Conservation (phyloP, 2,329 filamentous ascomycete species). For the Colletotrichum magnum region DNA sequence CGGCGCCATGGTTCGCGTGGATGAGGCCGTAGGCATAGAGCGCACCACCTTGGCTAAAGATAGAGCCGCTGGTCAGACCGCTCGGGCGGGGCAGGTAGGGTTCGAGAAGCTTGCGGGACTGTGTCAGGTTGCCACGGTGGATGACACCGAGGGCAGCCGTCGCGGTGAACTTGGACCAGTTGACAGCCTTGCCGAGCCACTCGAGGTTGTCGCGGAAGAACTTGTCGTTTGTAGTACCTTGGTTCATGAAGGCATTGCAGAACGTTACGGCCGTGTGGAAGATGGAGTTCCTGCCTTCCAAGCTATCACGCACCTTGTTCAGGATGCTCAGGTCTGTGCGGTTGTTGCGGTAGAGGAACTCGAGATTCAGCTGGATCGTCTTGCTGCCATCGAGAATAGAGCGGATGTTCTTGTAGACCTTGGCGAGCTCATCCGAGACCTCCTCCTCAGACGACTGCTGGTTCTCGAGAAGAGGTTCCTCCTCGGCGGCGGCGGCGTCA, state of each 20-base stretch:
- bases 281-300: constrained; percentile 97
- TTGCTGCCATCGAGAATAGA: constrained; percentile 87
- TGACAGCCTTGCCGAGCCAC: constrained; percentile 97
- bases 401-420: constrained; percentile 74
- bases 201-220: constrained; percentile 99
- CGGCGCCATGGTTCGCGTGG: constrained; percentile 96
- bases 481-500: constrained; percentile 56
- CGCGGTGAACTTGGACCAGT: constrained; percentile 99
- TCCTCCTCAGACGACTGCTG: constrained; percentile 66
- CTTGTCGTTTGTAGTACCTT: constrained; percentile 96
- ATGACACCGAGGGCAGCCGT: constrained; percentile 97
- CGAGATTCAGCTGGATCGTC: constrained; percentile 93
- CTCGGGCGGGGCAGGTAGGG: constrained; percentile 90
- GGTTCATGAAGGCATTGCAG: constrained; percentile 99
- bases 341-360: constrained; percentile 97
- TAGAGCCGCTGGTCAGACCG: constrained; percentile 83
- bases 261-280: constrained; percentile 98
- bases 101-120: constrained; percentile 92
- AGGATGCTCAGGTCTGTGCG: constrained; percentile 92
- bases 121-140: constrained; percentile 93
- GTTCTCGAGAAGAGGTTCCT: constrained; percentile 63
- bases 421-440: constrained; percentile 66
- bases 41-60: constrained; percentile 96
- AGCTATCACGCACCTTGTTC: constrained; percentile 95
- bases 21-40: constrained; percentile 96